Evolutionary conservation across 805 yeast species (phyloP).

Genomic region (Schwanniomyces pseudopolymorphus): DNA sequence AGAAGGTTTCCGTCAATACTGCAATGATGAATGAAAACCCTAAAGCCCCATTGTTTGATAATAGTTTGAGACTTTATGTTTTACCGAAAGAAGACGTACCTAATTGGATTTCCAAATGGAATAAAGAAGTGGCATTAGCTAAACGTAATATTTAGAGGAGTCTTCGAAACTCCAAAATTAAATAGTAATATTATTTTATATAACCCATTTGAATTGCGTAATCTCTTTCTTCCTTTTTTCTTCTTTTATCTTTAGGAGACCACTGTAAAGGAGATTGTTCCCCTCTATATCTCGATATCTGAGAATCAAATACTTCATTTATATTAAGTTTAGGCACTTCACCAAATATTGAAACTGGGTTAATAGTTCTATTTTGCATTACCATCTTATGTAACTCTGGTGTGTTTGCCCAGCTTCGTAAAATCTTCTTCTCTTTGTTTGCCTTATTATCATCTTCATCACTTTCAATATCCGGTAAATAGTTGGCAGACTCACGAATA

Average conservation of each 20-base stretch:
- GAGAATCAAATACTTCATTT: constrained; percentile 63
- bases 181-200: constrained; percentile 3
- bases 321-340: constrained; percentile 67
- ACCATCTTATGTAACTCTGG: constrained; percentile 31
- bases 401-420: constrained; percentile 41
- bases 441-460: constrained; percentile 36
- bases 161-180: neutral
- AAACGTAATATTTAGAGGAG: constrained; percentile 17
- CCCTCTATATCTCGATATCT: constrained; percentile 51
- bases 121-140: constrained; percentile 55
- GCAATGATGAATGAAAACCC: constrained; percentile 64
- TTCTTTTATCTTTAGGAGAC: constrained; percentile 38
- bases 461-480: constrained; percentile 40
- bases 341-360: constrained; percentile 74
- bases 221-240: constrained; percentile 45
- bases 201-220: constrained; percentile 51
- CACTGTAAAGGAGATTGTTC: constrained; percentile 51
- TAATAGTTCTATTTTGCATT: constrained; percentile 35
- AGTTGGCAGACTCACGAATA: constrained; percentile 13
- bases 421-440: constrained; percentile 14
- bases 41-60: constrained; percentile 74
- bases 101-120: constrained; percentile 69
- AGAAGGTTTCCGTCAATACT: constrained; percentile 63
- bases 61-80: constrained; percentile 66
- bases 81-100: constrained; percentile 72